These are phyloP conservation scores for Aaosphaeria arxii DNA, from an alignment of 2,329 filamentous ascomycete species.

Conservation along the genomic window DNA sequence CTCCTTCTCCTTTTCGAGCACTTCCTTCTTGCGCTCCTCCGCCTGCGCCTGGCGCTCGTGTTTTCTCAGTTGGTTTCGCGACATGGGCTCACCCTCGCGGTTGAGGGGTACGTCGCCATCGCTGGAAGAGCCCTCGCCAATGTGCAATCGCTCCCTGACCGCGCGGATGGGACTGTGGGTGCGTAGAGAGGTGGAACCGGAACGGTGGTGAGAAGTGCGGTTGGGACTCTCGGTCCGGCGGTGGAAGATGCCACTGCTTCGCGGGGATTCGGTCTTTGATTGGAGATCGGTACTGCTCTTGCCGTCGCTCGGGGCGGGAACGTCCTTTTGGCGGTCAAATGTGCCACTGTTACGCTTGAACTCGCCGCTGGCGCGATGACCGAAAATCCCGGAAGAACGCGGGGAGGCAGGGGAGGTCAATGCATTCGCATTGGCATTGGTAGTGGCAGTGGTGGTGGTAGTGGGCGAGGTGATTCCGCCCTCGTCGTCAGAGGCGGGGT, in stretches of 20 bases:
- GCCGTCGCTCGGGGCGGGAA: slow-evolving; percentile 22
- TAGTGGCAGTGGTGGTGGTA: slow-evolving; percentile 23
- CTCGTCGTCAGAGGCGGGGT: slow-evolving; percentile 34
- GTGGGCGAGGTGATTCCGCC: slow-evolving; percentile 25
- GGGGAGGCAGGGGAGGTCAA: slow-evolving; percentile 22
- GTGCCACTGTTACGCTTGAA: slow-evolving; percentile 28
- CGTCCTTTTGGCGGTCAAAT: slow-evolving; percentile 9
- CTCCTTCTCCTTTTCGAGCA: slow-evolving; percentile 43
- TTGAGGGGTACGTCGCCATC: slow-evolving; percentile 42
- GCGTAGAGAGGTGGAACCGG: slow-evolving; percentile 15
- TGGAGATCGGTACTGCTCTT: slow-evolving; percentile 27
- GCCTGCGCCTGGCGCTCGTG: slow-evolving; percentile 44
- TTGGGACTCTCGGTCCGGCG: slow-evolving; percentile 35
- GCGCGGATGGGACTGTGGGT: slow-evolving; percentile 38
- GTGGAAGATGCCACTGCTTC: slow-evolving; percentile 32
- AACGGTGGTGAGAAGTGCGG: slow-evolving; percentile 21
- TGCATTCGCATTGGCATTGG: slow-evolving; percentile 22
- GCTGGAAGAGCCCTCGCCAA: slow-evolving; percentile 31
- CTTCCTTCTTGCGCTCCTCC: slow-evolving; percentile 44
- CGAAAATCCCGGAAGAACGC: slow-evolving; percentile 24
- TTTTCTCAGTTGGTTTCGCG: slow-evolving; percentile 49
- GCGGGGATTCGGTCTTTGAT: slow-evolving; percentile 10
- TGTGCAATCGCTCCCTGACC: slow-evolving; percentile 40
- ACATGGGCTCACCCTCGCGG: slow-evolving; percentile 49
- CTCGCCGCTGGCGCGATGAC: slow-evolving; percentile 25